Evolutionary conservation across 768 basidiomycete species (phyloP).

Genomic region (Tricholoma bakamatsutake): DNA sequence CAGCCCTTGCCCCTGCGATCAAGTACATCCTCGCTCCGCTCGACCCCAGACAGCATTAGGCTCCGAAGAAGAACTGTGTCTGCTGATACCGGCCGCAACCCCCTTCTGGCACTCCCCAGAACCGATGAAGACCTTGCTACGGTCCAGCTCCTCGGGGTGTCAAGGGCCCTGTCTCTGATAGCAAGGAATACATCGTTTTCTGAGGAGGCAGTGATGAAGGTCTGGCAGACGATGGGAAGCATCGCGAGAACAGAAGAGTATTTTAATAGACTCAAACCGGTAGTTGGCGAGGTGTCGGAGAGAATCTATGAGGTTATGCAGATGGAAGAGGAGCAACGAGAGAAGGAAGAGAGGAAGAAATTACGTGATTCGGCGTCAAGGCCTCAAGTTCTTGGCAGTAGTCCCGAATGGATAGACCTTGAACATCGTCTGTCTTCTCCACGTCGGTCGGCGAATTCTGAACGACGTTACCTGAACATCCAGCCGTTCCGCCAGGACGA

Average conservation of each 20-base stretch:
- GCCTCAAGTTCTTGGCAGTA: not conserved
- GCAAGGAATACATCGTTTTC: slow-evolving; percentile 39
- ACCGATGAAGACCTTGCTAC: slow-evolving; percentile 16
- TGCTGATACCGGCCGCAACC: not conserved
- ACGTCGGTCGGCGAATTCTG: slow-evolving; percentile 1
- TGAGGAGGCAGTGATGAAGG: slow-evolving; percentile 32
- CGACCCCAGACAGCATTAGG: not conserved
- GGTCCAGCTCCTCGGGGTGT: slow-evolving; percentile 18
- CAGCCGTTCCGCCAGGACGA: slow-evolving; percentile 10
- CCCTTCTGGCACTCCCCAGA: slow-evolving; percentile 8
- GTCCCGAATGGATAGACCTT: not conserved
- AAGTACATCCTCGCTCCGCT: not conserved
- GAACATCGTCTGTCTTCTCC: slow-evolving; percentile 1
- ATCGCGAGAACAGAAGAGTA: slow-evolving; percentile 33
- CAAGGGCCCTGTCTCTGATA: slow-evolving; percentile 31
- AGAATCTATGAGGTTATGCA: slow-evolving; percentile 10
- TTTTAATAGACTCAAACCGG: slow-evolving; percentile 25
- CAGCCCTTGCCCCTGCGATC: slow-evolving; percentile 1
- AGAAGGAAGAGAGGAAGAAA: not conserved
- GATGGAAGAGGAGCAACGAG: slow-evolving; percentile 4
- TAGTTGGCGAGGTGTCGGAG: slow-evolving; percentile 26
- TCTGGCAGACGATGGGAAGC: slow-evolving; percentile 28
- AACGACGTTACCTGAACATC: slow-evolving; percentile 14
- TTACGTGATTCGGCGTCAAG: not conserved
- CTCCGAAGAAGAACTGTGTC: not conserved